Conservation (phyloP, 2,329 filamentous ascomycete species). For the Ophiostoma fasciatum region DNA sequence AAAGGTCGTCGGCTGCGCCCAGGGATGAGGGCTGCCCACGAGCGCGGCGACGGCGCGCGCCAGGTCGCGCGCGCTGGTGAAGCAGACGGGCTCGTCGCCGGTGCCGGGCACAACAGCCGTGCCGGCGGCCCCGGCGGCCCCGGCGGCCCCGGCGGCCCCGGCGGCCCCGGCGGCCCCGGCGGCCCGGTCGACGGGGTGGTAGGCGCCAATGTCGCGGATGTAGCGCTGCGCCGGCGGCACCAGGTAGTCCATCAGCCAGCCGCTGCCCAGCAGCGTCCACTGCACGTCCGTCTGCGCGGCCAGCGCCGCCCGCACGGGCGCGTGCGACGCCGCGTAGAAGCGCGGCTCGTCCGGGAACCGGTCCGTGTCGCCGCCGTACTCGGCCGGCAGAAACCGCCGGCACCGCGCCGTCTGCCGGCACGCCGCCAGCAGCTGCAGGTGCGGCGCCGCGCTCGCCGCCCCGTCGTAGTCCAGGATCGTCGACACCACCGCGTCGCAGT, state of each 20-base stretch:
- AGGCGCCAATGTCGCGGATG: conserved; percentile 2
- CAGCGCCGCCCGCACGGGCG: conserved; percentile 2
- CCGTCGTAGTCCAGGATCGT: conserved; percentile 1
- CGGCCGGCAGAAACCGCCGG: conserved; percentile 2
- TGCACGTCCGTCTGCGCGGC: conserved; percentile 2
- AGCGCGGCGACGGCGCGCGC: background rate
- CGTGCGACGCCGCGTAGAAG: background rate
- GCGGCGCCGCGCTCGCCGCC: background rate
- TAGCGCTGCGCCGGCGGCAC: conserved; percentile 2
- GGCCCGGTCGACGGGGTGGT: background rate
- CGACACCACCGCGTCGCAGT: conserved; percentile 6
- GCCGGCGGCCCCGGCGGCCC: background rate
- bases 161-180: background rate
- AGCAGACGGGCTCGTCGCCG: conserved; percentile 1
- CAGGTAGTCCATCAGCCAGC: conserved; percentile 8
- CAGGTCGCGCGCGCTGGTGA: conserved; percentile 4
- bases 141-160: background rate
- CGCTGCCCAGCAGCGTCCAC: conserved; percentile 3
- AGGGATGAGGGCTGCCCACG: background rate
- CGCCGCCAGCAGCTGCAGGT: conserved; percentile 4
- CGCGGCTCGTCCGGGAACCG: background rate
- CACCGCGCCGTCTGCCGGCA: conserved; percentile 2
- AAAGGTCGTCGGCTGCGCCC: background rate
- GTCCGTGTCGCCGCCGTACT: conserved; percentile 3
- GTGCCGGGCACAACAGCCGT: background rate